Conservation (phyloP, 306 rosid species). For the Trichosanthes cucumerina region DNA sequence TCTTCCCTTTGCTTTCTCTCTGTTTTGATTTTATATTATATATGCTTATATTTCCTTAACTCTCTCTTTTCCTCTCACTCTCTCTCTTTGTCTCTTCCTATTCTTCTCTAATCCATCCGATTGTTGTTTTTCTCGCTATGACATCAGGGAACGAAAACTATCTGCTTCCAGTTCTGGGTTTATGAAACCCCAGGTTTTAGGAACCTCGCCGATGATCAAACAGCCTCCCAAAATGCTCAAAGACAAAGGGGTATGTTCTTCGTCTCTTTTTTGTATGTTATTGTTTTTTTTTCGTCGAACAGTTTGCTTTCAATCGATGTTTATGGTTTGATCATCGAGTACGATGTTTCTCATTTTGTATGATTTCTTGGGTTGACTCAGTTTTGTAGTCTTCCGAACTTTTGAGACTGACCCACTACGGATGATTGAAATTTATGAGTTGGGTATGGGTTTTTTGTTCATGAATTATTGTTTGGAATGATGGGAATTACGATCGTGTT, state of each 20-base stretch:
- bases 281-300: background rate
- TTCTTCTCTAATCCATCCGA: background rate
- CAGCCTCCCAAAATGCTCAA: slow-evolving; percentile 22
- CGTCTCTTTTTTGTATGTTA: background rate
- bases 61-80: background rate
- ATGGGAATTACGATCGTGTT: background rate
- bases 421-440: slow-evolving; percentile 1
- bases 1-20: slow-evolving; percentile 5
- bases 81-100: background rate
- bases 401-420: background rate
- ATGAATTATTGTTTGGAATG: background rate
- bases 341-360: background rate
- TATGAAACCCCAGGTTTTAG: slow-evolving; percentile 48
- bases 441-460: background rate
- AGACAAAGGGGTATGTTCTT: slow-evolving; percentile 32
- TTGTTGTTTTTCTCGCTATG: slow-evolving; percentile 11
- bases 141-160: slow-evolving; percentile 23
- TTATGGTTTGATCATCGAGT: background rate
- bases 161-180: slow-evolving; percentile 16
- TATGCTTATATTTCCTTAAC: background rate
- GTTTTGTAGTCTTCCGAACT: background rate
- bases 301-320: background rate
- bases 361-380: background rate
- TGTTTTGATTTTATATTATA: background rate
- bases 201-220: slow-evolving; percentile 24